These are phyloP conservation scores for Trichophaea hybrida DNA, from an alignment of 2,329 filamentous ascomycete genomes.

Conservation along the genomic window DNA sequence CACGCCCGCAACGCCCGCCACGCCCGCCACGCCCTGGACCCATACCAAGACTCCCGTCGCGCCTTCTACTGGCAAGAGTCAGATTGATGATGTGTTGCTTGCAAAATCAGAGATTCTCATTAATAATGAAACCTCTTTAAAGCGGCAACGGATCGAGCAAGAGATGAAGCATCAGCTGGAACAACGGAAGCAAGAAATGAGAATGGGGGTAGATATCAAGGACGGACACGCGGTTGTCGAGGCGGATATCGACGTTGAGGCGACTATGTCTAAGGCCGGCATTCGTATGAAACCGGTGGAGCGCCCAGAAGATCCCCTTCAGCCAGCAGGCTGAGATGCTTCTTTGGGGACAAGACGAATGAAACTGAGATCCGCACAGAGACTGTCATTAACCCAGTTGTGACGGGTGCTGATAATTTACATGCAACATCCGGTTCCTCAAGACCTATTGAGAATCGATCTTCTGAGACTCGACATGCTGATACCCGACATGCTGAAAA, in stretches of 20 bases:
- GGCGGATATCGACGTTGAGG: slow-evolving; percentile 30
- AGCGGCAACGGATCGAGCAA: slow-evolving; percentile 68
- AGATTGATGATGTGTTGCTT: slow-evolving; percentile 63
- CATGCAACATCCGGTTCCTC: no score
- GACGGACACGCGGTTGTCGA: slow-evolving; percentile 36
- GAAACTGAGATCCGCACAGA: not conserved
- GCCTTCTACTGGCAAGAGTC: slow-evolving; percentile 35
- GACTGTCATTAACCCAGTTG: no score
- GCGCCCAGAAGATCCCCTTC: slow-evolving; percentile 5
- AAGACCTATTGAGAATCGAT: no score
- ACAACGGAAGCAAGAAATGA: slow-evolving; percentile 36
- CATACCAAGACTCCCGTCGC: slow-evolving; percentile 31
- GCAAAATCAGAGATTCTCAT: slow-evolving; percentile 76
- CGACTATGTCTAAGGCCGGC: not conserved
- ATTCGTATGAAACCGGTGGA: slow-evolving; percentile 2
- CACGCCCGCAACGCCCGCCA: slow-evolving; percentile 22
- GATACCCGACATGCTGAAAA: no score
- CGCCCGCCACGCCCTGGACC: slow-evolving; percentile 26
- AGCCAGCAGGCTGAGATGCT: not conserved
- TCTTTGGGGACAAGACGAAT: slow-evolving; percentile 1
- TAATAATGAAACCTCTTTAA: slow-evolving; percentile 64
- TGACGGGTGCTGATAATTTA: no score
- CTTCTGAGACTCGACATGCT: no score
- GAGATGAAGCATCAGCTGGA: slow-evolving; percentile 63
- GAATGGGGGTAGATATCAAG: slow-evolving; percentile 31